Evolutionary conservation across 805 yeast genomes (phyloP), one percentile per base, ranked within the genome.

Genomic region (Groenewaldozyma tartarivorans): DNA sequence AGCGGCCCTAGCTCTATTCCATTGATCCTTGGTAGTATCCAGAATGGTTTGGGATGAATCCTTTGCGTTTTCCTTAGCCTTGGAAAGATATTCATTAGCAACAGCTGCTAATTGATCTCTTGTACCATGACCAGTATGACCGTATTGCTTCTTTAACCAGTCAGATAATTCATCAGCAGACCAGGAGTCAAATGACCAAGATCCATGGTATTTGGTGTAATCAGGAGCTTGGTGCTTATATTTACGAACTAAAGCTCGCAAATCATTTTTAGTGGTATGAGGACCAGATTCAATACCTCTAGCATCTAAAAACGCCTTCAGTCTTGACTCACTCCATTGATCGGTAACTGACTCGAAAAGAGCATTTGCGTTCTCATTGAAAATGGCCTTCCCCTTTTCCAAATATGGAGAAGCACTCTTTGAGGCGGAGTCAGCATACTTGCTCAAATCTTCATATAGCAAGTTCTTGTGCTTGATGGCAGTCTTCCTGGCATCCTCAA

Each of bases 181-280:
- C 85, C 85, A 79, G 24, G 63, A 49, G 7, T 69, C 62, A 53
- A 75, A 77, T 42, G 74, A 58, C 70, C 72, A 69, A 26, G 64
- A 64, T 17, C 78, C 75, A 4, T 75, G 68, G 42, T 73, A 73
- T 3, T 67, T 61, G 36, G 58, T 48, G 22, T 53, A 42, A 38
- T 62, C 54, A 11, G 67, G 61, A 41, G 72, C 63, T 41, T 49
- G 47, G 38, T 66, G 61, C 45, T 64, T 69, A 51, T 70, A 63
- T 19, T 59, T 52, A 51, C 66, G 59, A 2, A 71, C 73, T 20
- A 60, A 41, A 13, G 66, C 61, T 29, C 67, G 49, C 48, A 77
- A 57, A 26, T 70, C 63, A 31, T 69, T 68, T 38, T 55, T 51
- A 29, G 55, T 47, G 16, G 51, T 41, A 6, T 49, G 40, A 36